Evolutionary conservation across 495 filamentous ascomycete genomes (phyloP).

Genomic region (Aspergillus conjunctus): DNA sequence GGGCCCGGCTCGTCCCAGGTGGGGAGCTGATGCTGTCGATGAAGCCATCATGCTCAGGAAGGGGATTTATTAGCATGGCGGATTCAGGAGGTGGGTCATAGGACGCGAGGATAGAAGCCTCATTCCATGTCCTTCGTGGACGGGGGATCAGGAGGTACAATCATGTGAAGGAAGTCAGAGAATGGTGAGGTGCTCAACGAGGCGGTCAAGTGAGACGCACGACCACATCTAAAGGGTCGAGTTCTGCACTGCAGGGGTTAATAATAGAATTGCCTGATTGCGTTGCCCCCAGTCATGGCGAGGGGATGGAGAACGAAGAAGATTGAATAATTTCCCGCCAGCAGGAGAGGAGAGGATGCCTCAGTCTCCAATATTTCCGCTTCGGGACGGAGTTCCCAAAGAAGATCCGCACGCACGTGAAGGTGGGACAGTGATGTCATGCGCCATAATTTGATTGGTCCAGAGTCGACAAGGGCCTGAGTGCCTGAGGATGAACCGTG

Average conservation of each 20-base stretch:
- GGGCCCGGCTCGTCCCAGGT: slow-evolving; percentile 3
- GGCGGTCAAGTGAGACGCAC: not conserved
- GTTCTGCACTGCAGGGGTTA: too few species aligned
- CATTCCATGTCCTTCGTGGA: slow-evolving; percentile 3
- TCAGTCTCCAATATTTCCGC: slow-evolving; percentile 8
- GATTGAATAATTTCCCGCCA: not conserved
- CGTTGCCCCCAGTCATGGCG: too few species aligned
- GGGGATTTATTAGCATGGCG: slow-evolving; percentile 18
- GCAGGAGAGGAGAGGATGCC: not conserved
- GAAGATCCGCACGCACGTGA: slow-evolving; percentile 4
- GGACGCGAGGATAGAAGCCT: slow-evolving; percentile 5
- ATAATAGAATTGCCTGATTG: too few species aligned
- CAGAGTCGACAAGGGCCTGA: not conserved
- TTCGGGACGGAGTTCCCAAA: not conserved
- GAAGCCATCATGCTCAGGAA: slow-evolving; percentile 6
- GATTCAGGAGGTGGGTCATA: slow-evolving; percentile 7
- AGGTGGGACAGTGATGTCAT: slow-evolving; percentile 2
- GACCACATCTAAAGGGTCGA: not conserved
- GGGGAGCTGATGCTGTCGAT: slow-evolving; percentile 4
- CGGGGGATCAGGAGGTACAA: slow-evolving; percentile 7
- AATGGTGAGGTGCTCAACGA: not conserved
- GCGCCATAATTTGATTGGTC: not conserved
- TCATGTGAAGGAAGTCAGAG: slow-evolving; percentile 8
- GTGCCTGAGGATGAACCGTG: slow-evolving; percentile 13
- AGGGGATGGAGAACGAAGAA: not conserved